Evolutionary conservation across 2,329 filamentous ascomycete genomes (phyloP).

Genomic region (Stachybotrys chlorohalonatus): DNA sequence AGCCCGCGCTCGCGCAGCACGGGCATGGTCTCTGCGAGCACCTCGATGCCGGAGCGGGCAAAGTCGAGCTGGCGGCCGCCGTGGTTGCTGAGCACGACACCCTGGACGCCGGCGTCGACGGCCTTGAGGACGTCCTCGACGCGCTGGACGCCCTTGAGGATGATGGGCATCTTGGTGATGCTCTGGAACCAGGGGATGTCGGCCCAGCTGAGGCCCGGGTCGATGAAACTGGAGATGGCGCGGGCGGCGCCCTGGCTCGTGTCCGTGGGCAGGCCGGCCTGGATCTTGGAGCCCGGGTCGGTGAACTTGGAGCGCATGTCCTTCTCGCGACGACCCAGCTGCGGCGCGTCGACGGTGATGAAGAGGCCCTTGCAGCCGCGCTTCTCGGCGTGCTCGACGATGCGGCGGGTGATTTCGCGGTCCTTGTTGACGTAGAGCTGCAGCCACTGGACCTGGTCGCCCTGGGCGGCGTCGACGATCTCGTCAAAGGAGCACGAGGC

Average conservation of each 20-base stretch:
- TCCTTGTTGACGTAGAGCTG: conserved; percentile 98
- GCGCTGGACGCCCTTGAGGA: conserved; percentile 92
- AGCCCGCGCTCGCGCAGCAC: conserved; percentile 65
- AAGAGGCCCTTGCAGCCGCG: conserved; percentile 93
- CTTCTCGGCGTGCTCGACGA: conserved; percentile 83
- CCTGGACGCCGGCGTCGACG: conserved; percentile 73
- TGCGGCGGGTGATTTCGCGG: conserved; percentile 78
- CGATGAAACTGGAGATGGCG: conserved; percentile 94
- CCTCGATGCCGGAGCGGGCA: conserved; percentile 78
- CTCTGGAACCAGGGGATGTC: conserved; percentile 88
- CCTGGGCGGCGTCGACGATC: conserved; percentile 74
- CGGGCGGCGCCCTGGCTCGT: conserved; percentile 86
- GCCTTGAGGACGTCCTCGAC: conserved; percentile 90
- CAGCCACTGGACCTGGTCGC: conserved; percentile 86
- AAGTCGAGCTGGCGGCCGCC: conserved; percentile 92
- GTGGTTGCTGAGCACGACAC: conserved; percentile 92
- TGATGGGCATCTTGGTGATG: conserved; percentile 89
- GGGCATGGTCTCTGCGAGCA: conserved; percentile 89
- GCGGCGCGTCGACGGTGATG: conserved; percentile 96
- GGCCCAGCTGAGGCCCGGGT: conserved; percentile 86
- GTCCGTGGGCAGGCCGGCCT: conserved; percentile 67
- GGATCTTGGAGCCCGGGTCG: conserved; percentile 75
- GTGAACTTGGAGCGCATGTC: conserved; percentile 94
- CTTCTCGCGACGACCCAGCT: conserved; percentile 90
- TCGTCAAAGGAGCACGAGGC: conserved; percentile 97